Evolutionary conservation across 1,139 yeast genomes (phyloP), one percentile per base, ranked within the genome.

Genomic region (Starmera stellimalicola): DNA sequence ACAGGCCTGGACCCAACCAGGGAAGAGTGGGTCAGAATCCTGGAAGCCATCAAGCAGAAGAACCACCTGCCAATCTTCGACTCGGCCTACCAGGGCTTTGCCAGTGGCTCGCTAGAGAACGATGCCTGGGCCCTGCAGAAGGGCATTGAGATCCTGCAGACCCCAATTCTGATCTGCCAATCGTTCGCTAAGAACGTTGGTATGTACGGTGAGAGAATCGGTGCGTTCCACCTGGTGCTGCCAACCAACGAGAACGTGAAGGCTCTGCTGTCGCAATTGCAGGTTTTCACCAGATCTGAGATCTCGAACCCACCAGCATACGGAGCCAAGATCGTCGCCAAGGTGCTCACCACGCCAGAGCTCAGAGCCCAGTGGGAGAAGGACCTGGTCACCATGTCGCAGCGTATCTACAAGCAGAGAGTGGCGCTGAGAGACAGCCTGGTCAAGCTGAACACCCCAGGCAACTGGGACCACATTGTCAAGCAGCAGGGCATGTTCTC

Each of bases 131-230:
- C 96, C 12, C 78, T 91, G 33, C 75, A 95, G 52, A 67, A 73
- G 53, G 95, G 94, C 46, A 74, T 84, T 36, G 70, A 77, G 47
- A 65, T 68, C 38, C 43, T 59, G 35, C 44, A 44, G 11, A 48
- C 51, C 9, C 91, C 91, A 32, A 62, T 79, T 34, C 45, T 80
- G 20, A 72, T 91, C 39, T 83, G 95, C 60, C 98, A 91, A 65
- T 85, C 96, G n/a, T 91, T 91, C 61, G 95, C 97, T 36, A 91
- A 91, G 62, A 91, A 91, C 63, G 81, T 83, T 58, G 98, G 98
- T 46, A 81, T 91, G 77, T 91, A 91, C 57, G 98, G 98, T 56
- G 97, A 91, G 65, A 81, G 98, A 65, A 88, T 80, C 31, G 98
- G 98, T 43, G 94, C 94, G 15, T 73, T 91, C 57, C 95, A 85